Evolutionary conservation across 2,329 filamentous ascomycete species (phyloP).

Genomic region (Diaporthe nobilis): DNA sequence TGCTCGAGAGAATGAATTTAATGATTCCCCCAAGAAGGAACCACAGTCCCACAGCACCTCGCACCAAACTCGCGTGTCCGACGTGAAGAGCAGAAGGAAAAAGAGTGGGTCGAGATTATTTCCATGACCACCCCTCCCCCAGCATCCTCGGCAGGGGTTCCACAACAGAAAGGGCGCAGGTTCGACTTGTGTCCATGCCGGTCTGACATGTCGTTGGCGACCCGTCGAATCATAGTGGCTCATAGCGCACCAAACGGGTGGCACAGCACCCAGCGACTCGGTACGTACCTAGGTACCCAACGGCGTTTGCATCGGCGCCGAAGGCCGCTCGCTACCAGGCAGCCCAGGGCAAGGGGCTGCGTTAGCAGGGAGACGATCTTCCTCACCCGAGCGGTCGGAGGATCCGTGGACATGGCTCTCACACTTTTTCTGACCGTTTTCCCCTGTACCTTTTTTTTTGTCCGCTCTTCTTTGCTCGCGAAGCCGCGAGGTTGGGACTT

Average conservation of each 20-base stretch:
- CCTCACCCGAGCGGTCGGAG: constrained; percentile 3
- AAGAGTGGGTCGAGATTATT: constrained; percentile 7
- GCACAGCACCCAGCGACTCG: neutral
- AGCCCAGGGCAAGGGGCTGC: neutral
- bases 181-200: constrained; percentile 26
- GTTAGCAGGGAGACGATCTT: neutral
- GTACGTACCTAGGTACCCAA: constrained; percentile 22
- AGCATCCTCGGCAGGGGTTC: constrained; percentile 16
- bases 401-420: neutral
- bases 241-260: constrained; percentile 13
- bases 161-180: constrained; percentile 26
- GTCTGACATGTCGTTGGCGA: constrained; percentile 30
- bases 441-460: neutral
- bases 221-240: constrained; percentile 18
- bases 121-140: constrained; percentile 1
- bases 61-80: constrained; percentile 22
- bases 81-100: neutral
- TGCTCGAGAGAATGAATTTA: constrained; percentile 30
- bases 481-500: constrained; percentile 4
- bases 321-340: constrained; percentile 3
- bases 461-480: neutral
- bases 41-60: neutral
- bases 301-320: constrained; percentile 26
- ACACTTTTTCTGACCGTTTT: neutral
- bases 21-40: constrained; percentile 13